Percentiles rank a stretch among this genome's conserved stretches.
Conservation (phyloP, 1,284 basidiomycete species). For the Ceratorhiza oryzae-sativae region DNA sequence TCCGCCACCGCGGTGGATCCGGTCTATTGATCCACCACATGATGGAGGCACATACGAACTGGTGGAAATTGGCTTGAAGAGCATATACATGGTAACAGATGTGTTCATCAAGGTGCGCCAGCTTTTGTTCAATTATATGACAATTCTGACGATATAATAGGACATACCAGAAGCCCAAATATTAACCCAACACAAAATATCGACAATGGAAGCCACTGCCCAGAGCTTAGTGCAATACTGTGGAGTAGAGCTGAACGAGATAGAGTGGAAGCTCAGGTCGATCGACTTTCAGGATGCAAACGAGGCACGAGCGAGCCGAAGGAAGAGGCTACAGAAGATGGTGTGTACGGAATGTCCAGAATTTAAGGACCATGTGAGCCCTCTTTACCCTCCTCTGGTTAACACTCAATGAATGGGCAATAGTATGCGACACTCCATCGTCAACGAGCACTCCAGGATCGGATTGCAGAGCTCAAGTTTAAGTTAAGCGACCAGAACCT, state of each 20-base stretch:
- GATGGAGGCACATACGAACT: slow-evolving; percentile 74
- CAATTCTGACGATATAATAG: slow-evolving; percentile 53
- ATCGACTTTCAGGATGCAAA: slow-evolving; percentile 93
- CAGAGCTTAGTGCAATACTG: slow-evolving; percentile 59
- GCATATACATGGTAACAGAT: slow-evolving; percentile 79
- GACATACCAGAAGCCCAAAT: slow-evolving; percentile 71
- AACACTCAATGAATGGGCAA: not conserved
- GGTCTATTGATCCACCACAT: slow-evolving; percentile 53
- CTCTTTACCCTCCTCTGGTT: slow-evolving; percentile 15
- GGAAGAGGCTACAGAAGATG: slow-evolving; percentile 55
- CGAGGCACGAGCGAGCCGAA: slow-evolving; percentile 63
- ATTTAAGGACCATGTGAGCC: slow-evolving; percentile 73
- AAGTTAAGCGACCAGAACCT: slow-evolving; percentile 95
- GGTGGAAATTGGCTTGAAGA: slow-evolving; percentile 70
- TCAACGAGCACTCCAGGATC: slow-evolving; percentile 73
- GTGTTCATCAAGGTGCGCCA: slow-evolving; percentile 70
- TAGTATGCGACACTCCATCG: slow-evolving; percentile 81
- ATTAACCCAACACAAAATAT: slow-evolving; percentile 68
- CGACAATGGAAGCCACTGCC: slow-evolving; percentile 64
- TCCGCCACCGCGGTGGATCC: slow-evolving; percentile 74
- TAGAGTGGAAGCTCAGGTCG: slow-evolving; percentile 84
- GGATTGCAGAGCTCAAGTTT: slow-evolving; percentile 77
- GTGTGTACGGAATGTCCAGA: slow-evolving; percentile 66
- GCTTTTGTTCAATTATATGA: slow-evolving; percentile 35
- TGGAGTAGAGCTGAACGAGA: slow-evolving; percentile 65